Evolutionary conservation across 2,329 filamentous ascomycete species (phyloP), one percentile per base, ranked within the genome.

Genomic region (Microdochium nivale): DNA sequence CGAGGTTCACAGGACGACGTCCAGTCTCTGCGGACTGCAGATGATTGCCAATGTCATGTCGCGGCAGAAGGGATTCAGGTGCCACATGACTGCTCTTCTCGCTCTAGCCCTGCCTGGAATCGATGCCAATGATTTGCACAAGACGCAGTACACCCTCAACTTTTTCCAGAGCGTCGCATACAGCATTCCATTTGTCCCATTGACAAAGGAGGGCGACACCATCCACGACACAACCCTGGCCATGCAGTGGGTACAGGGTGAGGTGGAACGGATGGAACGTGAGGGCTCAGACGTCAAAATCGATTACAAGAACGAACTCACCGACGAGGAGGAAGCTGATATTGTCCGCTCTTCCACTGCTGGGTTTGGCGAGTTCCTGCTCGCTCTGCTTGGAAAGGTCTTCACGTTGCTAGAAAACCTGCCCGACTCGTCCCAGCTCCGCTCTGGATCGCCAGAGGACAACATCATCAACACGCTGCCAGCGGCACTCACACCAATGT

Each of bases 151-250:
- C 67, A 95, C 94, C 0, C 76, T 99, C 53, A 89, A 91, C 58
- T 96, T 96, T 65, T 94, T 99, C 52, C 92, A 97, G 68, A 88
- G 89, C 53, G 89, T 97, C 13, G 92, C 90, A 54, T 97, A 96
- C 72, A 95, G 92, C 62, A 95, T 99, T 50, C 95, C 94, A 0
- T 88, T 99, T 63, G 83, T 88, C 53, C 87, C 95, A 54, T 73
- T 99, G 49, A 86, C 87, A 8, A 79, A 83, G 62, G 83, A 84
- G 47, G 75, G 79, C 51, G 78, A 81, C 47, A 80, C 84, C 55
- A 75, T 88, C 47, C 84, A 87, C 60, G 86, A 87, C 60, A 88
- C 86, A 16, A 80, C 79, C 60, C 69, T 96, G 54, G 92, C 94
- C 21, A 84, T 95, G 72, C 80, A 94, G 62, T 99, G 94, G 92